Base-by-base conservation (phyloP, 83 land plant genomes). In the Isoetes engelmannii region DNA sequence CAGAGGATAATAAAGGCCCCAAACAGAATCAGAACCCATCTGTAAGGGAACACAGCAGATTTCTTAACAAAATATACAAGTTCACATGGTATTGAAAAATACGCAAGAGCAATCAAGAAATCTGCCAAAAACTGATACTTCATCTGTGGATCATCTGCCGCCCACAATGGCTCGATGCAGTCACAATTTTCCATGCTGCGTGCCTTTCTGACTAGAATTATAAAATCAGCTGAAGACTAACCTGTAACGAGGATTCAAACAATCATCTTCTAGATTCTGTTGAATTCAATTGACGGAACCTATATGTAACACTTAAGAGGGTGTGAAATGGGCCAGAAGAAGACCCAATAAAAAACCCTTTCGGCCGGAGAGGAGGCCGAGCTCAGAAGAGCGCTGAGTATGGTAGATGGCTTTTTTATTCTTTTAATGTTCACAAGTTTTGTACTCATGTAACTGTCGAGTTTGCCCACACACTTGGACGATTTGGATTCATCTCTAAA, bases 1-100 rank as follows among this genome's bases (percentile, higher is more conserved):
- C 97, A 91, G 55, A 91, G 88, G 69, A 91, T 84, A 63, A 91
- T 91, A 72, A 91, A 91, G 41, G 97, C 93, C 18, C 97, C 97
- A 73, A 91, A 91, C 75, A 88, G 97, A 67, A 91, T 88, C 18
- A 91, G 79, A 46, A 91, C 97, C 97, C 97, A 91, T 83, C 97
- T 69, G 44, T 88, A 91, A 7, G 97, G 97, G 65, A 91, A 91
- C 62, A 91, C 76, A 18, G 93, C 79, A 15, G 97, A 88, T 65
- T 86, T 91, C 71, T 91, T 87, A 50, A 91, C 97, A 61, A 91
- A 91, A 58, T 91, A 91, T 54, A 91, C 82, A 46, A 91, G 90
- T 74, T 88, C 97, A 9, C 88, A 71, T 1, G 97, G 97, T 54
- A 91, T 91, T 41, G 97, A 91, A 78, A 91, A 91, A 68, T 91